Conservation (phyloP, 441 rosid genomes). For the Mallotus repandus region DNA sequence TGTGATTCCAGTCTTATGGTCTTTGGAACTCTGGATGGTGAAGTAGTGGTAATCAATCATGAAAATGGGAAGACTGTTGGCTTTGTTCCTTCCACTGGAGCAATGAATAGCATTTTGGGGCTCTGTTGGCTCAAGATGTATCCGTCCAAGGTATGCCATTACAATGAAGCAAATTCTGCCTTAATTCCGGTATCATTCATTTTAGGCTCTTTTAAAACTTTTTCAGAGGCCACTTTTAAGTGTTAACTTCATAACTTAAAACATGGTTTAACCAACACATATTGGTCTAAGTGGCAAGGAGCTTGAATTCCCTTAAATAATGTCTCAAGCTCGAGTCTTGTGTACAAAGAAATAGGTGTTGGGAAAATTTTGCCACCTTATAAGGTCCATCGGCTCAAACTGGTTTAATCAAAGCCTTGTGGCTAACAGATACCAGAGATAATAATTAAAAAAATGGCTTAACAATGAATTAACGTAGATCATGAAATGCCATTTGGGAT, state of each 20-base stretch:
- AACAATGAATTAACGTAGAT: neutral
- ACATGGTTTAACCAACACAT: too few relatives aligned
- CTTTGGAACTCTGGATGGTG: slow-evolving; percentile 91
- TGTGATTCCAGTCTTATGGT: slow-evolving; percentile 72
- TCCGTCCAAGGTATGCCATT: slow-evolving; percentile 74
- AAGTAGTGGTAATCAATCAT: slow-evolving; percentile 79
- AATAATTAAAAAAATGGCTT: too few relatives aligned
- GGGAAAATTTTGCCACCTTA: too few relatives aligned
- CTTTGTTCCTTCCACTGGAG: slow-evolving; percentile 68
- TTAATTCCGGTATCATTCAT: slow-evolving; percentile 5
- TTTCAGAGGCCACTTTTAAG: neutral
- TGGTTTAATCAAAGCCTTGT: too few relatives aligned
- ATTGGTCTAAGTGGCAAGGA: too few relatives aligned
- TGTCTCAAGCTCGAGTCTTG: too few relatives aligned
- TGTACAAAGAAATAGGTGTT: too few relatives aligned
- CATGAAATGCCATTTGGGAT: neutral
- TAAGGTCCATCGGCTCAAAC: too few relatives aligned
- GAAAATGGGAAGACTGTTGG: slow-evolving; percentile 72
- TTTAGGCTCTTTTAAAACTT: neutral
- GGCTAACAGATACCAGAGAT: too few relatives aligned
- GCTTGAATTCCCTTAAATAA: too few relatives aligned
- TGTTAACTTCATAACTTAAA: too few relatives aligned
- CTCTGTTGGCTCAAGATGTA: slow-evolving; percentile 91
- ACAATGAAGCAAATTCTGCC: slow-evolving; percentile 8
- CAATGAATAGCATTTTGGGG: slow-evolving; percentile 78